Evolutionary conservation across 768 basidiomycete species (phyloP).

Genomic region (Phylloporus sp.): DNA sequence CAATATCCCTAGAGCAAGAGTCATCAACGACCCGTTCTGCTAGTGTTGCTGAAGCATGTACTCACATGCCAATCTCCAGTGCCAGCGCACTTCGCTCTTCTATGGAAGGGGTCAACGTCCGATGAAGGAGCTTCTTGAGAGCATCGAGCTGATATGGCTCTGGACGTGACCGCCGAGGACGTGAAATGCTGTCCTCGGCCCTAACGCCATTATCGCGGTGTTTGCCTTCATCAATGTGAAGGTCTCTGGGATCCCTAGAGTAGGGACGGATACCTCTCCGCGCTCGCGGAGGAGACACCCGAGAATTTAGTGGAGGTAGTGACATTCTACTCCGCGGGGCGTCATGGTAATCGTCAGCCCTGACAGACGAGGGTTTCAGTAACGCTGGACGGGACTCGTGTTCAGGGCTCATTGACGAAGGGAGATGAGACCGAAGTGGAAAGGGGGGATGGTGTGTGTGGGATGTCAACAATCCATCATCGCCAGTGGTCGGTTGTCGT

Average conservation of each 20-base stretch:
- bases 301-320: slow-evolving; percentile 27
- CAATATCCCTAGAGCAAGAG: slow-evolving; percentile 55
- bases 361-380: slow-evolving; percentile 11
- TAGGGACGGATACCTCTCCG: slow-evolving; percentile 28
- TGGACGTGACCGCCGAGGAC: slow-evolving; percentile 70
- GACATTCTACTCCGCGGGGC: slow-evolving; percentile 29
- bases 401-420: slow-evolving; percentile 26
- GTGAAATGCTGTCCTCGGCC: slow-evolving; percentile 35
- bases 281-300: slow-evolving; percentile 26
- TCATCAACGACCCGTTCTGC: slow-evolving; percentile 10
- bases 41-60: slow-evolving; percentile 7
- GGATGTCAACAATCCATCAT: slow-evolving; percentile 7
- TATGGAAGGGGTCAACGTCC: slow-evolving; percentile 69
- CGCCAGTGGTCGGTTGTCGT: slow-evolving; percentile 14
- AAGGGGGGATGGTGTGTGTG: slow-evolving; percentile 11
- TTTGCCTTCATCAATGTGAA: slow-evolving; percentile 23
- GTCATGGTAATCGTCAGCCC: slow-evolving; percentile 17
- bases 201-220: slow-evolving; percentile 16
- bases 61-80: slow-evolving; percentile 72
- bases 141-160: slow-evolving; percentile 75
- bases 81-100: slow-evolving; percentile 74
- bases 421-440: slow-evolving; percentile 29
- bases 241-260: slow-evolving; percentile 24
- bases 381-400: slow-evolving; percentile 13
- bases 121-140: slow-evolving; percentile 61